Evolutionary conservation across 805 yeast species (phyloP).

Genomic region (Spathaspora girioi): DNA sequence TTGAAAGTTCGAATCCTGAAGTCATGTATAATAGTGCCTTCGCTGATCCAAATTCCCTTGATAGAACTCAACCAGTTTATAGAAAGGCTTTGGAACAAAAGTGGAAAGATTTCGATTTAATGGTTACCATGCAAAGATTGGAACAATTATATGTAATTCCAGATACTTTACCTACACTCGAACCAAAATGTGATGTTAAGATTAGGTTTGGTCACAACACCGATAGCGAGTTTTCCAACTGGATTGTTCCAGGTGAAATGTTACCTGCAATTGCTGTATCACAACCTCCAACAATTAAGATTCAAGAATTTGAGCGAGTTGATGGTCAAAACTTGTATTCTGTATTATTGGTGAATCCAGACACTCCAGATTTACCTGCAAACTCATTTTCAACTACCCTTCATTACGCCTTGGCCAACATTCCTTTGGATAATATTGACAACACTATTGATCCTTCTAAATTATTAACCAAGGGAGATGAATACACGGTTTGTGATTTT

Average conservation of each 20-base stretch:
- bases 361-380: conserved; percentile 69
- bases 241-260: conserved; percentile 76
- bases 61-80: conserved; percentile 75
- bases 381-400: conserved; percentile 71
- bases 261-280: conserved; percentile 72
- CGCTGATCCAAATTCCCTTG: conserved; percentile 45
- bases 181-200: conserved; percentile 72
- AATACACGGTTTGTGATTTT: conserved; percentile 48
- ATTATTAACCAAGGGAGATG: conserved; percentile 30
- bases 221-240: conserved; percentile 51
- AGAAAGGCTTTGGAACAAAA: conserved; percentile 61
- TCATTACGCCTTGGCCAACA: conserved; percentile 73
- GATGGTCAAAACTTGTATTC: conserved; percentile 55
- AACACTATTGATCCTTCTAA: conserved; percentile 50
- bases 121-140: conserved; percentile 86
- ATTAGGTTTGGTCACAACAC: conserved; percentile 69
- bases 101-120: conserved; percentile 70
- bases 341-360: conserved; percentile 83
- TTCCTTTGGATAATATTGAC: conserved; percentile 55
- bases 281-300: conserved; percentile 71
- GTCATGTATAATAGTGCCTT: conserved; percentile 65
- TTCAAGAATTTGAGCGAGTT: conserved; percentile 63
- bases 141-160: conserved; percentile 86
- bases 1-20: conserved; percentile 81
- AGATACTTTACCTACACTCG: conserved; percentile 87